phyloP scores from a whole-genome alignment of 495 filamentous ascomycete species.

The Pseudomonodictys pantanalensis region DNA sequence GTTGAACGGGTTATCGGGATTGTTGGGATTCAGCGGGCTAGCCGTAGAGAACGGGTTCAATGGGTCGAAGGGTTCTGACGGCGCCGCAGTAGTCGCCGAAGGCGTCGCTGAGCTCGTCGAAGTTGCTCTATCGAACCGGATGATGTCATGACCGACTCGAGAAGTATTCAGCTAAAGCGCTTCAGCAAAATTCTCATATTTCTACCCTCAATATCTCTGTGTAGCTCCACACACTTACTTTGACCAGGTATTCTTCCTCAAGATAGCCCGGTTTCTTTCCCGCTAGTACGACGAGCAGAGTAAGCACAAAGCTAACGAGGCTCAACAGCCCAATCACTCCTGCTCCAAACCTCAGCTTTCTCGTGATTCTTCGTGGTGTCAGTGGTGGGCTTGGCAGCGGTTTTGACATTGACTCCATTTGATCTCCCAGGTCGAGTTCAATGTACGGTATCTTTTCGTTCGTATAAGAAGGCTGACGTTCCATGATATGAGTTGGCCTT shows the following conservation, averaged over 20 bases:
- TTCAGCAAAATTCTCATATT: neutral
- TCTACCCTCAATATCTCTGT: too few relatives aligned
- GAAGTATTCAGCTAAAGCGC: slow-evolving; percentile 10
- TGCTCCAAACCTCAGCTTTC: slow-evolving; percentile 3
- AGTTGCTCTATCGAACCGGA: slow-evolving; percentile 8
- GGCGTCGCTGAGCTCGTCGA: slow-evolving; percentile 6
- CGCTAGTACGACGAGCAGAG: slow-evolving; percentile 6
- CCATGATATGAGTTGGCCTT: too few relatives aligned
- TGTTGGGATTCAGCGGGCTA: slow-evolving; percentile 12
- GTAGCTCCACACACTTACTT: neutral
- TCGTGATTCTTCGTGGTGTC: neutral
- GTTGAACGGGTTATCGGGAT: slow-evolving; percentile 14
- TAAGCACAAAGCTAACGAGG: slow-evolving; percentile 4
- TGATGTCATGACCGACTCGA: slow-evolving; percentile 11
- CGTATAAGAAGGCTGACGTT: neutral
- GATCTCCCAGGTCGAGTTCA: slow-evolving; percentile 1
- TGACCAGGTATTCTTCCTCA: neutral
- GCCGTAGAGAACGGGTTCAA: slow-evolving; percentile 16
- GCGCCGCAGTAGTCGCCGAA: neutral
- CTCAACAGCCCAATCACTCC: slow-evolving; percentile 1
- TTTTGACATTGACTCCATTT: neutral
- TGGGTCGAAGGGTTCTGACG: slow-evolving; percentile 5
- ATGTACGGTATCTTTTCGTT: neutral
- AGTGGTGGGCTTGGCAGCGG: neutral
- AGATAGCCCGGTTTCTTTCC: neutral